Conservation (phyloP, 192 early-diverging fungal genomes). For the Rhizophagus sp. region DNA sequence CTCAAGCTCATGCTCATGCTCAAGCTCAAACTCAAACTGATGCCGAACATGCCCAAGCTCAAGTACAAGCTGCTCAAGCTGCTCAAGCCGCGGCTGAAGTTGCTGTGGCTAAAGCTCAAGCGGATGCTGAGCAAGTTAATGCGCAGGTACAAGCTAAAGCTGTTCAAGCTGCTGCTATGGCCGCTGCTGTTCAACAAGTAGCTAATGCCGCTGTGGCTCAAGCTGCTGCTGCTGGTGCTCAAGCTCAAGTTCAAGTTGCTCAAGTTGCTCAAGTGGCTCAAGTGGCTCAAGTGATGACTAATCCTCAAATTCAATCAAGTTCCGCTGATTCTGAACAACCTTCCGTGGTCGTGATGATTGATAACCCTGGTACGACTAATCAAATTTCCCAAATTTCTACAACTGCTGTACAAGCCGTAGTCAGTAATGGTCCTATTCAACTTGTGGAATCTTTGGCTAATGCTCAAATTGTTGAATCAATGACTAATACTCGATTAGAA, state of each 20-base stretch:
- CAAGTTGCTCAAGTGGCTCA: no score
- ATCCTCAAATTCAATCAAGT: not conserved
- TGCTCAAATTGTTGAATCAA: not conserved
- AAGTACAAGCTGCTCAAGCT: conserved; percentile 9
- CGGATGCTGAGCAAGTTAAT: not conserved
- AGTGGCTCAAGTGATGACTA: not conserved
- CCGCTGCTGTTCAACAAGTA: no score
- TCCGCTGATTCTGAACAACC: not conserved
- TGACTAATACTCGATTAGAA: not conserved
- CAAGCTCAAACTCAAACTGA: not conserved
- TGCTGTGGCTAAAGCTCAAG: conserved; percentile 17
- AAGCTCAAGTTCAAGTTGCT: no score
- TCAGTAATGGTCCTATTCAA: not conserved
- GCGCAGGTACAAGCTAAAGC: not conserved
- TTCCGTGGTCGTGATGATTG: not conserved
- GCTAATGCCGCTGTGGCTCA: no score
- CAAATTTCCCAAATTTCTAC: not conserved
- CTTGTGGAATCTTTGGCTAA: not conserved
- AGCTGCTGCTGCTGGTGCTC: no score
- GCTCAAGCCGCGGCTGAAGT: not conserved
- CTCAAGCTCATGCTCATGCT: not conserved
- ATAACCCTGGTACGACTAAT: not conserved
- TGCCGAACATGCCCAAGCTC: not conserved
- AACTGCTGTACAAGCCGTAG: not conserved
- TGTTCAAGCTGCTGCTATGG: not conserved